These are phyloP conservation scores for Podospora pseudocomata DNA, from an alignment of 495 filamentous ascomycete species.

Conservation along the genomic window DNA sequence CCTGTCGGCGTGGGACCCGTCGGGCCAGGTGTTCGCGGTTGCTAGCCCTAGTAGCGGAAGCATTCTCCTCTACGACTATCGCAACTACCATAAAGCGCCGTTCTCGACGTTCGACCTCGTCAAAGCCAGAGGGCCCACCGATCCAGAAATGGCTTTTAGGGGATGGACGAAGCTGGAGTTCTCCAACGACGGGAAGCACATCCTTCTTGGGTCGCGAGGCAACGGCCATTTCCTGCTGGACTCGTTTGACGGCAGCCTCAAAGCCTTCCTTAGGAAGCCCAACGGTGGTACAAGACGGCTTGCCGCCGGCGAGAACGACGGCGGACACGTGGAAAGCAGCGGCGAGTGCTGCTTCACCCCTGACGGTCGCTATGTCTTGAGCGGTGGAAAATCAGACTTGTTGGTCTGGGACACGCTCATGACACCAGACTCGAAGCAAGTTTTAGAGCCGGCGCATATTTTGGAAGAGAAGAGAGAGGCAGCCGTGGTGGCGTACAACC, in stretches of 20 bases:
- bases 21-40: slow-evolving; percentile 85
- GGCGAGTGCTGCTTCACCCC: slow-evolving; percentile 86
- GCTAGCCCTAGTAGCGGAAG: slow-evolving; percentile 72
- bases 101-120: slow-evolving; percentile 81
- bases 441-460: slow-evolving; percentile 60
- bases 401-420: slow-evolving; percentile 77
- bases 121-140: slow-evolving; percentile 35
- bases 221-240: slow-evolving; percentile 84
- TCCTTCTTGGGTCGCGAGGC: slow-evolving; percentile 77
- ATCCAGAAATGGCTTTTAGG: slow-evolving; percentile 41
- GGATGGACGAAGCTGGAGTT: slow-evolving; percentile 88
- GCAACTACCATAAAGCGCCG: slow-evolving; percentile 86
- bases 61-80: slow-evolving; percentile 86
- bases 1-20: slow-evolving; percentile 82
- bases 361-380: slow-evolving; percentile 81
- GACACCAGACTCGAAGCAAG: slow-evolving; percentile 51
- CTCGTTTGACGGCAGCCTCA: slow-evolving; percentile 75
- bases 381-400: slow-evolving; percentile 68
- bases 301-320: slow-evolving; percentile 45
- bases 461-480: slow-evolving; percentile 64
- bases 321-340: slow-evolving; percentile 43
- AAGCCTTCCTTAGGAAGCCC: slow-evolving; percentile 56
- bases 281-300: slow-evolving; percentile 42
- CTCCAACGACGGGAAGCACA: slow-evolving; percentile 84
- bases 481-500: slow-evolving; percentile 81